phyloP scores from a whole-genome alignment of 805 yeast species.

The Peterozyma toletana region DNA sequence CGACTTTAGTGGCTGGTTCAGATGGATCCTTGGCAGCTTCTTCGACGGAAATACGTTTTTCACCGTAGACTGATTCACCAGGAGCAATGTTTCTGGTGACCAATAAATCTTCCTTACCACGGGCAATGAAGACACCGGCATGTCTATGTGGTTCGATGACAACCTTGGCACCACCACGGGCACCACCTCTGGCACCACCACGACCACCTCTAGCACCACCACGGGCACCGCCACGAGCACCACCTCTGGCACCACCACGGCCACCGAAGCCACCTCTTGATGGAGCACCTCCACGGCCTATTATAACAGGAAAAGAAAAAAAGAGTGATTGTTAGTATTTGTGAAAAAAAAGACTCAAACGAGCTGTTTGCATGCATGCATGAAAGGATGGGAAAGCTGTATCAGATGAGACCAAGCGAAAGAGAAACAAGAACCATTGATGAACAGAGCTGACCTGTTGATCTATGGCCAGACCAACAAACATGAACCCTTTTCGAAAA shows the following conservation, averaged over 20 bases:
- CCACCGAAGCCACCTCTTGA: conserved; percentile 52
- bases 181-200: conserved; percentile 75
- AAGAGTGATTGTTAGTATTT: too few relatives aligned
- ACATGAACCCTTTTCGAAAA: too few relatives aligned
- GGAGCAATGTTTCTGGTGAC: conserved; percentile 97
- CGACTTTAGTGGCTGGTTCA: conserved; percentile 87
- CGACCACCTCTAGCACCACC: conserved; percentile 49
- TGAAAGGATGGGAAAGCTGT: too few relatives aligned
- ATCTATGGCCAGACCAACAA: too few relatives aligned
- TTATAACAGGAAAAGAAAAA: too few relatives aligned
- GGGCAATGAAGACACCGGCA: conserved; percentile 97
- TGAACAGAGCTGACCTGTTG: too few relatives aligned
- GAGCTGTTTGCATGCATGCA: too few relatives aligned
- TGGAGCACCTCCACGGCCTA: conserved; percentile 5
- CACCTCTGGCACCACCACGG: conserved; percentile 30
- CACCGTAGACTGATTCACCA: conserved; percentile 98
- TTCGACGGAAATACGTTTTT: conserved; percentile 90
- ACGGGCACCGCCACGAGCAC: conserved; percentile 38
- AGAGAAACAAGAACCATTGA: too few relatives aligned
- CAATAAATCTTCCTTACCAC: conserved; percentile 98
- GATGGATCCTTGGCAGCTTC: conserved; percentile 87
- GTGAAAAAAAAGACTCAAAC: too few relatives aligned
- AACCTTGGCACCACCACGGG: conserved; percentile 89
- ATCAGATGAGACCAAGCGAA: too few relatives aligned
- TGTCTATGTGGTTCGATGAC: conserved; percentile 98